Evolutionary conservation across 805 yeast genomes (phyloP), one percentile per base, ranked within the genome.

Genomic region (Kluyveromyces aestuarii): DNA sequence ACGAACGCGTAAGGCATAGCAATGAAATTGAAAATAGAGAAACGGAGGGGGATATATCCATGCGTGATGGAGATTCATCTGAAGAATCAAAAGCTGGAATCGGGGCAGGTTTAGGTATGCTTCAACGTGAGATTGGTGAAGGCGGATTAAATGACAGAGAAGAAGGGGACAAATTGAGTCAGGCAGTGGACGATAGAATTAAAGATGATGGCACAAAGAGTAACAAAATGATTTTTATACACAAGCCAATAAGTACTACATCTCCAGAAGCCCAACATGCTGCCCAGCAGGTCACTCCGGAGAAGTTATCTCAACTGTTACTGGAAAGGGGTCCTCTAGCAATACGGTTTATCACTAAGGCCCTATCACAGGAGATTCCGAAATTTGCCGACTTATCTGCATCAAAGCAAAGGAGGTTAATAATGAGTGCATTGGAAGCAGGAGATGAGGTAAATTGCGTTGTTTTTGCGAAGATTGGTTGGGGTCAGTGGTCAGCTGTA

Each of bases 401-500:
- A 18, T 86, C 95, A 10, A 90, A 90, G 61, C 96, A 90, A 67
- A 76, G 97, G 61, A 74, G 97, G 51, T 75, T 90, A 49, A 90
- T 90, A 30, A 90, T 90, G 83, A 81, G 89, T 13, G 93, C 90
- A 38, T 76, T 90, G 68, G 96, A 88, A 57, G 76, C 79, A 54
- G 84, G 86, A 9, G 82, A 79, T 48, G 74, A 76, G 50, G 63
- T 63, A 7, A 61, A 70, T 42, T 63, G 69, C 6, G 82, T 85
- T 40, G 78, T 84, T 14, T 90, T 90, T 68, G 95, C 88, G 60
- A 90, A 90, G 68, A 88, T 90, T 33, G 96, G 97, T 19, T 90
- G 98, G 98, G 98, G 98, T 51, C 95, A 90, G 64, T 90, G 98
- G 98, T 54, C 63, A 21, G 95, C 90, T 2, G 39, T 17, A 5